A percentile compares a stretch with the other conserved stretches of the same genome.
Evolutionary conservation across 148 eudicot species (phyloP).

Genomic region (Rheum nobile): DNA sequence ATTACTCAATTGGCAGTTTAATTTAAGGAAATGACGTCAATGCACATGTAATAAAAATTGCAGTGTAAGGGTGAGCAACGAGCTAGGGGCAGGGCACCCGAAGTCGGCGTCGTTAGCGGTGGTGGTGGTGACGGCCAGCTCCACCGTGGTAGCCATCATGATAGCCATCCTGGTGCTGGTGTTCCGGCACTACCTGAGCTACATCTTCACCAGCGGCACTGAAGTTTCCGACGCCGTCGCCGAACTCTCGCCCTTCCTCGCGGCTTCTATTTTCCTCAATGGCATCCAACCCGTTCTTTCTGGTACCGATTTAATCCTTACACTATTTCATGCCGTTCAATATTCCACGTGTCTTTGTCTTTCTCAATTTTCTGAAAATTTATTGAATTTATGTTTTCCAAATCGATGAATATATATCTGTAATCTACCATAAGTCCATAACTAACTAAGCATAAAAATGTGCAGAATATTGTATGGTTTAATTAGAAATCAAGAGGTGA

Average conservation of each 20-base stretch:
- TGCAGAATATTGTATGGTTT: too few species aligned
- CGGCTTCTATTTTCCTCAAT: constrained; percentile 33
- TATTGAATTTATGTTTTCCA: too few species aligned
- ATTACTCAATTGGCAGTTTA: too few species aligned
- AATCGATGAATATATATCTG: too few species aligned
- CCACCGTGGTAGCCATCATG: constrained; percentile 19
- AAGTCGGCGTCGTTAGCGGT: constrained; percentile 50
- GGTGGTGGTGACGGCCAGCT: constrained; percentile 25
- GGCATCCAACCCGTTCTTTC: constrained; percentile 56
- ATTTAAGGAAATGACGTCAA: too few species aligned
- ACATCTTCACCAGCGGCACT: constrained; percentile 37
- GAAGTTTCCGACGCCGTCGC: constrained; percentile 42
- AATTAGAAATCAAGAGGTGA: too few species aligned
- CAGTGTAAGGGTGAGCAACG: constrained; percentile 63
- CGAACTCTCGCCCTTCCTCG: constrained; percentile 40
- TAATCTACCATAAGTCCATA: too few species aligned
- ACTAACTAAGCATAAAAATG: too few species aligned
- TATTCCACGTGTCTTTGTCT: too few species aligned
- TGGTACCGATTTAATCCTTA: constrained; percentile 18
- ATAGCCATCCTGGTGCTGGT: constrained; percentile 25
- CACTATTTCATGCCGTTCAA: too few species aligned
- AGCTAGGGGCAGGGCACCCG: constrained; percentile 50
- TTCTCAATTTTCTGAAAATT: too few species aligned
- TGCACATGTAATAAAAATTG: too few species aligned
- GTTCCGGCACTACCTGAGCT: constrained; percentile 37